These are phyloP conservation scores for Pleurotus ostreatus DNA, from an alignment of 768 basidiomycete species.

Conservation along the genomic window DNA sequence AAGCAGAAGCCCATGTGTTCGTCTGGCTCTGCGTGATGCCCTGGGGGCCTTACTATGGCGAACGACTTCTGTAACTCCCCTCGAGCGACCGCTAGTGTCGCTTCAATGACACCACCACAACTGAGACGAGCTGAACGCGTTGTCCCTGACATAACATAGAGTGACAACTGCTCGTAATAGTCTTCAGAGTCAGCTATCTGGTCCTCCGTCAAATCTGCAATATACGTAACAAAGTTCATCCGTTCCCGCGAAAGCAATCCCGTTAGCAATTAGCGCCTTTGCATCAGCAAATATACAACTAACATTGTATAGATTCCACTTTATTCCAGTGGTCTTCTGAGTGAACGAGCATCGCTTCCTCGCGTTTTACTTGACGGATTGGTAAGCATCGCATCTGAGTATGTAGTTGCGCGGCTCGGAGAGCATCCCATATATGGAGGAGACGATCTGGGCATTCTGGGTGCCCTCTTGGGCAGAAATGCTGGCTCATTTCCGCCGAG, in stretches of 20 bases:
- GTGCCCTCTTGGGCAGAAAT: constrained; percentile 57
- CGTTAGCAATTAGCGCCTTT: no score
- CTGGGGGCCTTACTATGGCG: constrained; percentile 95
- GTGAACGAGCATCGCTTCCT: constrained; percentile 88
- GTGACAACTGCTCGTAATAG: constrained; percentile 88
- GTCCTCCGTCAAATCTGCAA: constrained; percentile 68
- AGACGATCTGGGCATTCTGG: constrained; percentile 86
- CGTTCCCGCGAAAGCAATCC: no score
- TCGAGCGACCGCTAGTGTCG: constrained; percentile 79
- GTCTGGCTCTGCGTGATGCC: constrained; percentile 97
- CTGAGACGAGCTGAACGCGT: constrained; percentile 83
- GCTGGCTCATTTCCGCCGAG: constrained; percentile 81
- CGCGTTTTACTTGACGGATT: constrained; percentile 66
- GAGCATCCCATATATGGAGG: constrained; percentile 61
- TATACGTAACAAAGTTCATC: constrained; percentile 11
- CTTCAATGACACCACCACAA: constrained; percentile 93
- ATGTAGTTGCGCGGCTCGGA: constrained; percentile 57
- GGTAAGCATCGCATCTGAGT: constrained; percentile 74
- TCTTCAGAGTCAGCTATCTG: constrained; percentile 69
- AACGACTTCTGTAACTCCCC: constrained; percentile 79
- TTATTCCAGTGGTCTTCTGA: constrained; percentile 90
- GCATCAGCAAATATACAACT: constrained; percentile 20
- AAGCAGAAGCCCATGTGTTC: constrained; percentile 99
- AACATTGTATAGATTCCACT: constrained; percentile 79
- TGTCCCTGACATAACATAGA: constrained; percentile 87